Conservation (phyloP, 2,329 filamentous ascomycete species). For the Trichoderma sp. region DNA sequence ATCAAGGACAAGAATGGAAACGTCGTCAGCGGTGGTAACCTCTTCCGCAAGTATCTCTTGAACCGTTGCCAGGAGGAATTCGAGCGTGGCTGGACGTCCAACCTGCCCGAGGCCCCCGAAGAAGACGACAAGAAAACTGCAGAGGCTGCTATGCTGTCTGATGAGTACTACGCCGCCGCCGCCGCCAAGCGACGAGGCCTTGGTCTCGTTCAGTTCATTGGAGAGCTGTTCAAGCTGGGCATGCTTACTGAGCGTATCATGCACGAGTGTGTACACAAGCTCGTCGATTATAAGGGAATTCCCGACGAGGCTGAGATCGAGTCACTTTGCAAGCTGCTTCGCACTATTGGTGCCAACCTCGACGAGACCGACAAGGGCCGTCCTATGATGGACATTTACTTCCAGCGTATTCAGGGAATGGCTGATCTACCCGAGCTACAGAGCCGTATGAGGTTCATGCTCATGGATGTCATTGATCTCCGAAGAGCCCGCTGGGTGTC, state of each 20-base stretch:
- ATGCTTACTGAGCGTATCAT: conserved; percentile 99
- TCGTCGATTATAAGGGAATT: conserved; percentile 89
- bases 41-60: conserved; percentile 98
- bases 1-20: conserved; percentile 88
- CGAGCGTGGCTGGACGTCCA: conserved; percentile 93
- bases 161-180: conserved; percentile 93
- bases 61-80: conserved; percentile 99
- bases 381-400: conserved; percentile 90
- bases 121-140: conserved; percentile 53
- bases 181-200: conserved; percentile 95
- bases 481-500: conserved; percentile 74
- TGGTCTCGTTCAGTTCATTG: conserved; percentile 97
- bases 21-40: conserved; percentile 83
- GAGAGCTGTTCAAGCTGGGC: conserved; percentile 96
- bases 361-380: conserved; percentile 79
- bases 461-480: conserved; percentile 89
- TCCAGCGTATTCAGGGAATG: conserved; percentile 80
- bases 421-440: conserved; percentile 75
- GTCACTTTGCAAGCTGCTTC: conserved; percentile 87
- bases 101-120: conserved; percentile 71
- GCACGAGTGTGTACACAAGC: conserved; percentile 97
- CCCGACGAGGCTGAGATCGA: conserved; percentile 97
- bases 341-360: conserved; percentile 86
- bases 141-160: conserved; percentile 81
- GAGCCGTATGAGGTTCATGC: conserved; percentile 92